These are phyloP conservation scores for Cucurbita pepo DNA, from an alignment of 306 rosid genomes.

Conservation along the genomic window DNA sequence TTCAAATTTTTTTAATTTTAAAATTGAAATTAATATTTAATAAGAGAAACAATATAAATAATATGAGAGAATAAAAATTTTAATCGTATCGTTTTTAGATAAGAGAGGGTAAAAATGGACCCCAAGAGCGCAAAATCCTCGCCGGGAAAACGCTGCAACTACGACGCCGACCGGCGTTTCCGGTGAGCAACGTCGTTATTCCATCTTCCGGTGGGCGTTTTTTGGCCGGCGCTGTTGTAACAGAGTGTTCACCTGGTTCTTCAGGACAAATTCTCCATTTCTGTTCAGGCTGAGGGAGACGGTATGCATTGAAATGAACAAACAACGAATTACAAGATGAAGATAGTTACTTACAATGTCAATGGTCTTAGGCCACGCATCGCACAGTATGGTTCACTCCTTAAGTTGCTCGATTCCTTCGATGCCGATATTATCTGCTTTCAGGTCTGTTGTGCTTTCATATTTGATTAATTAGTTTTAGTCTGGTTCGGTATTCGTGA, in stretches of 20 bases:
- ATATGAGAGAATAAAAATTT: no score
- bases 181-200: neutral
- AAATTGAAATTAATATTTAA: no score
- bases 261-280: neutral
- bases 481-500: neutral
- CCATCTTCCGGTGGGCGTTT: neutral
- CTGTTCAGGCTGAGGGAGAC: neutral
- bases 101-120: neutral
- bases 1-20: no score
- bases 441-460: slow-evolving; percentile 22
- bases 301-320: neutral
- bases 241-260: neutral
- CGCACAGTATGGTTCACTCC: slow-evolving; percentile 79
- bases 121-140: neutral
- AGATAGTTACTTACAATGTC: slow-evolving; percentile 85
- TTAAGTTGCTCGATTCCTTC: slow-evolving; percentile 61
- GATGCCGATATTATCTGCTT: slow-evolving; percentile 77
- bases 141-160: neutral
- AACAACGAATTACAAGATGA: slow-evolving; percentile 24
- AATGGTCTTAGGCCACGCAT: slow-evolving; percentile 73
- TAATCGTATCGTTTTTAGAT: neutral
- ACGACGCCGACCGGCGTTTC: neutral
- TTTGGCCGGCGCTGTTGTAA: neutral
- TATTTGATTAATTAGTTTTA: neutral
- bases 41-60: no score